phyloP scores from a whole-genome alignment of 768 basidiomycete genomes.

The Cubamyces sp. region DNA sequence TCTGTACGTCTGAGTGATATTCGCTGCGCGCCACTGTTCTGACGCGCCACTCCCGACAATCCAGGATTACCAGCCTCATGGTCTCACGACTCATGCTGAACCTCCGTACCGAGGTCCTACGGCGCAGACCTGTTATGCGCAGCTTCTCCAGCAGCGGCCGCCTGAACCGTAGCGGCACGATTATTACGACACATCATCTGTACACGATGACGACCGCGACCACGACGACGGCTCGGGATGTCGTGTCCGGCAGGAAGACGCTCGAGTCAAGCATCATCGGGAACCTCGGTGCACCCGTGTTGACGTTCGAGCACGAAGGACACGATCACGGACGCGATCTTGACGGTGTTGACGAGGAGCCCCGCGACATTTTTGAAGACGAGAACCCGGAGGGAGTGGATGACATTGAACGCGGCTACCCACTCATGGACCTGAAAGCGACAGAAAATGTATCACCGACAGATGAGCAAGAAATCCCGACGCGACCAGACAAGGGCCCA shows the following conservation, averaged over 20 bases:
- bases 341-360: slow-evolving; percentile 3
- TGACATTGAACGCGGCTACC: background rate
- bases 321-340: slow-evolving; percentile 62
- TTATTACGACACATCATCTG: slow-evolving; percentile 4
- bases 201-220: background rate
- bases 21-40: background rate
- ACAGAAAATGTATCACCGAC: background rate
- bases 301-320: slow-evolving; percentile 45
- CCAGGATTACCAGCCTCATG: slow-evolving; percentile 29
- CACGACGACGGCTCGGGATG: background rate
- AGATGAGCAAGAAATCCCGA: background rate
- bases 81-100: slow-evolving; percentile 32
- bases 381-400: background rate
- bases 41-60: background rate
- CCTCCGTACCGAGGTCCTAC: slow-evolving; percentile 23
- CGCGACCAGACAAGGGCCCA: background rate
- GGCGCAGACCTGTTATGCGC: slow-evolving; percentile 18
- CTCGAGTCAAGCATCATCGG: slow-evolving; percentile 24
- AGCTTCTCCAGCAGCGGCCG: background rate
- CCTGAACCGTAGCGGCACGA: background rate
- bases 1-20: slow-evolving; percentile 15
- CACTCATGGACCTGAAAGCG: background rate
- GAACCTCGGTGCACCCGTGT: slow-evolving; percentile 27
- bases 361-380: background rate
- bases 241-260: slow-evolving; percentile 5